Percentiles rank a stretch among this genome's conserved stretches.
Conservation (phyloP, 176 grass and related monocot genomes). For the Guadua angustifolia region DNA sequence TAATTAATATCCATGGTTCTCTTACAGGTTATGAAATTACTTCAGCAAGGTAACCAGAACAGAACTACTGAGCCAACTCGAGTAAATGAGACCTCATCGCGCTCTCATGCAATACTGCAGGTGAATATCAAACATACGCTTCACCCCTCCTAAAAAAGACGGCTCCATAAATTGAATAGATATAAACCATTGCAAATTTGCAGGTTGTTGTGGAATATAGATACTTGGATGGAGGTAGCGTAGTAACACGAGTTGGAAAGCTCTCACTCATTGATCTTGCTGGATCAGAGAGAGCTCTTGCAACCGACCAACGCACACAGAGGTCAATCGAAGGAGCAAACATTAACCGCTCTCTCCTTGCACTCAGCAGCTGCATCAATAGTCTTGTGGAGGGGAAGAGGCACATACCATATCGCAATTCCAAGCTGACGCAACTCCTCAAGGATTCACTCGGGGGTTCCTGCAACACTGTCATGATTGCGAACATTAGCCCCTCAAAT, state of each 20-base stretch:
- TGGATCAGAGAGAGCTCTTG: slow-evolving; percentile 94
- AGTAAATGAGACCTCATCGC: slow-evolving; percentile 88
- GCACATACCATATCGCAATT: slow-evolving; percentile 96
- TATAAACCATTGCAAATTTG: slow-evolving; percentile 37
- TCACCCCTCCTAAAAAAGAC: background rate
- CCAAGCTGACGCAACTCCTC: slow-evolving; percentile 90
- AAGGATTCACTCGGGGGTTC: slow-evolving; percentile 95
- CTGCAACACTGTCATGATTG: slow-evolving; percentile 97
- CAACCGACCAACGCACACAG: slow-evolving; percentile 82
- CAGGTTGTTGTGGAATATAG: slow-evolving; percentile 90
- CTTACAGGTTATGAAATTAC: slow-evolving; percentile 85
- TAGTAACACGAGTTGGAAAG: slow-evolving; percentile 69
- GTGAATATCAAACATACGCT: slow-evolving; percentile 44
- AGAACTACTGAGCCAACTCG: slow-evolving; percentile 92
- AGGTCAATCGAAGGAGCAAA: slow-evolving; percentile 92
- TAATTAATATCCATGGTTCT: slow-evolving; percentile 30
- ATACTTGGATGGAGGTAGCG: slow-evolving; percentile 55
- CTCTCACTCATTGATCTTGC: slow-evolving; percentile 94
- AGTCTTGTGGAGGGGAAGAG: slow-evolving; percentile 95
- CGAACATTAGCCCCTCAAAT: slow-evolving; percentile 80
- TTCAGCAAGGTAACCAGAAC: slow-evolving; percentile 96
- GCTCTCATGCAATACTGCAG: slow-evolving; percentile 96
- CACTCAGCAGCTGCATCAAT: slow-evolving; percentile 91
- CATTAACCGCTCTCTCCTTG: slow-evolving; percentile 93
- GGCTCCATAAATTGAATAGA: background rate